These are phyloP conservation scores for Vanrija pseudolonga DNA, from an alignment of 1,284 basidiomycete genomes.

Conservation along the genomic window DNA sequence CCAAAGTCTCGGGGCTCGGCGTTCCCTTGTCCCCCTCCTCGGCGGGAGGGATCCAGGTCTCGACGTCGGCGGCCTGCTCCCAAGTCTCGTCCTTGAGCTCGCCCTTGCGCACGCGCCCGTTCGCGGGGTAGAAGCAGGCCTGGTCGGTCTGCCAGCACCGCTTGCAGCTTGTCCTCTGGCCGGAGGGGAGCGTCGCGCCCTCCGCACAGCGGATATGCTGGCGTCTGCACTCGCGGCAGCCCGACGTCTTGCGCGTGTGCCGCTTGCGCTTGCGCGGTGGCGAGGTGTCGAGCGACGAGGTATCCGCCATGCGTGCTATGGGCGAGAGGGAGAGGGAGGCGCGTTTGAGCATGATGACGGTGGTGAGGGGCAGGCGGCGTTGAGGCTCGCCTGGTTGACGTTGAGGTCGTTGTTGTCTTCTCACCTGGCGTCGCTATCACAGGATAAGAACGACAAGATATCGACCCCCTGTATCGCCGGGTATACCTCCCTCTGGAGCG, in stretches of 20 bases:
- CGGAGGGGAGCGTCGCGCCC: slow-evolving; percentile 1
- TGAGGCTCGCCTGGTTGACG: too few species aligned
- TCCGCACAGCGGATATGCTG: slow-evolving; percentile 20
- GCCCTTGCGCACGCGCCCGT: slow-evolving; percentile 4
- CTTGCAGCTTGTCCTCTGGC: slow-evolving; percentile 14
- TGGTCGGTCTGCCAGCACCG: slow-evolving; percentile 20
- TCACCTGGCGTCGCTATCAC: too few species aligned
- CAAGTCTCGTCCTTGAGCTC: slow-evolving; percentile 7
- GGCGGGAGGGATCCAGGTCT: slow-evolving; percentile 2
- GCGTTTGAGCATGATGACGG: too few species aligned
- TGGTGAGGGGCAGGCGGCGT: too few species aligned
- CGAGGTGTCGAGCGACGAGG: neutral
- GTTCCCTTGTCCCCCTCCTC: neutral
- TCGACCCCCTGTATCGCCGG: too few species aligned
- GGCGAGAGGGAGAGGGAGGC: too few species aligned
- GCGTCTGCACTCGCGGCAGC: slow-evolving; percentile 15
- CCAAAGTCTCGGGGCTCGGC: too few species aligned
- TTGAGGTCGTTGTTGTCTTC: too few species aligned
- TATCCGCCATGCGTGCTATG: too few species aligned
- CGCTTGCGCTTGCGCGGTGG: slow-evolving; percentile 10
- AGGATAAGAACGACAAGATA: too few species aligned
- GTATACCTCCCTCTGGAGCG: too few species aligned
- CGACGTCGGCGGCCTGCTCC: slow-evolving; percentile 12
- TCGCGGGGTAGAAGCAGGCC: slow-evolving; percentile 18
- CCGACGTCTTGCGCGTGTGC: slow-evolving; percentile 15